Percentiles rank a stretch among this genome's conserved stretches.
Evolutionary conservation across 768 basidiomycete species (phyloP).

Genomic region (Pleurotus sapidus): DNA sequence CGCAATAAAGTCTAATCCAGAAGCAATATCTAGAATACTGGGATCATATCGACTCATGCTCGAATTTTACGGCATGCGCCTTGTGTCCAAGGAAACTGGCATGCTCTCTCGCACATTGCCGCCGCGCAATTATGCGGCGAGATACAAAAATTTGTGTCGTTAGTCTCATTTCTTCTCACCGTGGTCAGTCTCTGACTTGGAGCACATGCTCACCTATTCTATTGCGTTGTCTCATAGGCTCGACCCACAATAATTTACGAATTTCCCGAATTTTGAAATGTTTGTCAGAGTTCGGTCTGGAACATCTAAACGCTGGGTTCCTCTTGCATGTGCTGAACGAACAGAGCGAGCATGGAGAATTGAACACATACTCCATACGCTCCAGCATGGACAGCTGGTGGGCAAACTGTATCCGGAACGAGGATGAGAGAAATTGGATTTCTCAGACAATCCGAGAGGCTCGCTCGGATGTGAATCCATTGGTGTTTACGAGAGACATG

Average conservation of each 20-base stretch:
- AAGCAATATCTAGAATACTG: slow-evolving; percentile 47
- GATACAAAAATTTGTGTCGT: slow-evolving; percentile 68
- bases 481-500: slow-evolving; percentile 53
- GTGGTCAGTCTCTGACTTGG: not conserved
- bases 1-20: slow-evolving; percentile 48
- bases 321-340: slow-evolving; percentile 67
- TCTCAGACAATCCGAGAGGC: slow-evolving; percentile 46
- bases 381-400: slow-evolving; percentile 79
- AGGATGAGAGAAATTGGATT: slow-evolving; percentile 57
- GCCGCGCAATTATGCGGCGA: slow-evolving; percentile 45
- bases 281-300: slow-evolving; percentile 67
- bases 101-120: slow-evolving; percentile 49
- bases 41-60: slow-evolving; percentile 72
- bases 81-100: slow-evolving; percentile 56
- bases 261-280: slow-evolving; percentile 78
- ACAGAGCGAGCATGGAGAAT: slow-evolving; percentile 55
- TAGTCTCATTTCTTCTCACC: slow-evolving; percentile 28
- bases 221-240: slow-evolving; percentile 27
- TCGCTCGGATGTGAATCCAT: slow-evolving; percentile 35
- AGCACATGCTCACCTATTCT: not conserved
- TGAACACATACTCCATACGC: slow-evolving; percentile 45
- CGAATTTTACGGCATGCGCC: slow-evolving; percentile 77
- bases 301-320: slow-evolving; percentile 62
- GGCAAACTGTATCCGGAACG: slow-evolving; percentile 68
- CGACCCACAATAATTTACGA: slow-evolving; percentile 73